Base-by-base conservation (phyloP, 352 stramenopile species). In the Pythium coloratum region DNA sequence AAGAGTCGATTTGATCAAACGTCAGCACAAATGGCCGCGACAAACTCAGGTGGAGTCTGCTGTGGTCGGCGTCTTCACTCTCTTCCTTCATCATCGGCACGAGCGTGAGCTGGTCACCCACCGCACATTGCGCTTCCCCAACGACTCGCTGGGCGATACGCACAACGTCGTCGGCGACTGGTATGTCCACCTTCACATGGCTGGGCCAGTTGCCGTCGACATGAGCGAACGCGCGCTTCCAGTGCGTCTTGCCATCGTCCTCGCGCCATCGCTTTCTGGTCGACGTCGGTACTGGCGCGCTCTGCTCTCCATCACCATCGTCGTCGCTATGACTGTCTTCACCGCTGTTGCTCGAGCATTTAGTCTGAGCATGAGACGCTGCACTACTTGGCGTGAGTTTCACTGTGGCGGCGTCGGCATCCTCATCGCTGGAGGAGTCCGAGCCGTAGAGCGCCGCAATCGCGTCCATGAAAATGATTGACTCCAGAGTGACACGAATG, bases 181-280 rank as follows among this genome's bases (percentile, higher is more conserved):
- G 30, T n/a, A 93, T 71, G 24, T 72, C 49, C 38, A 92, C 77
- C 40, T 76, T 73, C 40, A 95, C 76, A 33, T 95, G 84, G 55
- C 84, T 92, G 51, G 87, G 85, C 87, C 87, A 95, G 58, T 95
- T 91, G 57, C 85, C 87, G 50, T 89, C 82, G 10, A 93, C 83
- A 55, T 93, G 85, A 30, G 80, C 72, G 57, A 95, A 93, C 24
- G 72, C 67, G 64, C 87, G 80, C 53, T 70, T 84, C 84, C 83
- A 92, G 46, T 72, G 68, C 30, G 56, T 24, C 8, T 4, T n/a
- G 8, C 75, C 62, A n/a, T 30, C 33, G 3, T 70, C 46, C 0
- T 26, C 44, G 32, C 81, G 82, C 57, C 81, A 82, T 26, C 80
- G 76, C 61, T 91, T 92, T 12, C 46, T 24, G 20, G 36, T 13